Evolutionary conservation across 2,329 filamentous ascomycete genomes (phyloP), one percentile per base, ranked within the genome.

Genomic region (Neospermospora avenae): DNA sequence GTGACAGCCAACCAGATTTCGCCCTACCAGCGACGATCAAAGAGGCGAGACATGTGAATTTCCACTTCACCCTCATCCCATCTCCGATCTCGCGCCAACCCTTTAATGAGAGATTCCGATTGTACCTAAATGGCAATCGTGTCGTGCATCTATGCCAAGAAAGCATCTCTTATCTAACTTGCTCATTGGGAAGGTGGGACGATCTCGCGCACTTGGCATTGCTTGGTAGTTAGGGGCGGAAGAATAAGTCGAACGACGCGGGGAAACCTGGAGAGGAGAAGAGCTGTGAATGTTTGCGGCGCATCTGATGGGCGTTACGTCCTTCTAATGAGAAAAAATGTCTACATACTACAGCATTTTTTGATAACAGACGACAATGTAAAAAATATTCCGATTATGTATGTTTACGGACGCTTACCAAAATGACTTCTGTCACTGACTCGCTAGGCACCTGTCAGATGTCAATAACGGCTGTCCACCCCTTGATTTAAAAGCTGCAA

Each of bases 91-190:
- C 45, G 7, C 24, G n/a, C 45, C 11, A n/a, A 7, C 45, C n/a
- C 25, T 25, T 20, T 2, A 39, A 39, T n/a, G n/a, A n/a, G n/a
- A n/a, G n/a, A 39, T 39, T 4, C 34, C 16, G n/a, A n/a, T 18
- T 18, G 4, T 20, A n/a, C 10, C n/a, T 8, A 42, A 16, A 34
- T 49, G 16, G 13, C n/a, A 18, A 51, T 35, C 22, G 20, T 53
- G 49, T 41, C 35, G 6, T 53, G 49, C 49, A 31, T 31, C 28
- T 31, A 53, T 52, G 49, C 49, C 49, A 52, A 52, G 49, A n/a
- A 11, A 18, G 7, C 16, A 3, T 41, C 24, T 53, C 34, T 41
- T 53, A 39, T 39, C 49, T 25, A 14, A 7, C 34, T 53, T 18
- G 22, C 49, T 22, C 37, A 13, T 53, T 20, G 10, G 49, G 49